Conservation (phyloP, 2,329 filamentous ascomycete genomes). For the Uncinocarpus reesii region DNA sequence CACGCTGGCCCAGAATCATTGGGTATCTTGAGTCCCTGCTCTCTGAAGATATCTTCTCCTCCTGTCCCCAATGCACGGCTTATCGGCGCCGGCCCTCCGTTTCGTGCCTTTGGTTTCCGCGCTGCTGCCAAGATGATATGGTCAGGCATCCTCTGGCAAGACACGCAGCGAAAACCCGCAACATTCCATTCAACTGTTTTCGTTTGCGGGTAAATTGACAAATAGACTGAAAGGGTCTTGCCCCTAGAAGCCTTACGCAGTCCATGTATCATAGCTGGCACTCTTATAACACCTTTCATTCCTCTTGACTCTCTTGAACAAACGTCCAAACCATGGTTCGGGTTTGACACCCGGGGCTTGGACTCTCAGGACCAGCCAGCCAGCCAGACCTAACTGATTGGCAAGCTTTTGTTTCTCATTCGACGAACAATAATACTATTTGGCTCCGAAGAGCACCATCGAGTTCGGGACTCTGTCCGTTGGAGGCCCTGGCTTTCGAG, state of each 20-base stretch:
- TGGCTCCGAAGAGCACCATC: too few relatives aligned
- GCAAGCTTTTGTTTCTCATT: too few relatives aligned
- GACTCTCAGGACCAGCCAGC: not conserved
- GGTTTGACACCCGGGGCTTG: not conserved
- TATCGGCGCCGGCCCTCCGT: not conserved
- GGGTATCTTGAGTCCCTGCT: not conserved
- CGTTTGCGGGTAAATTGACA: not conserved
- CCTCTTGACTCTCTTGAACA: not conserved
- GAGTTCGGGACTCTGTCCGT: too few relatives aligned
- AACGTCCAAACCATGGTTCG: not conserved
- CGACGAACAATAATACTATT: too few relatives aligned
- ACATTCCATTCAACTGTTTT: too few relatives aligned
- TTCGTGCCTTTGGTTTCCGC: constrained; percentile 7
- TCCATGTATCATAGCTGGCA: not conserved
- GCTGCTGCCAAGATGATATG: not conserved
- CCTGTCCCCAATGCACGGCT: too few relatives aligned
- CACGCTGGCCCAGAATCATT: not conserved
- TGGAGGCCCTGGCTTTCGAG: too few relatives aligned
- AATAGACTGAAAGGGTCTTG: not conserved
- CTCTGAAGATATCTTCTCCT: not conserved
- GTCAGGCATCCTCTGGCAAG: not conserved
- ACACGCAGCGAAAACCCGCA: not conserved
- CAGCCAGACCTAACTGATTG: too few relatives aligned
- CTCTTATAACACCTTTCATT: not conserved
- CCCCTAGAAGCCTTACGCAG: not conserved